A percentile compares a stretch with the other conserved stretches of the same genome.
Evolutionary conservation across 1,284 basidiomycete genomes (phyloP).

Genomic region (Laetiporus sulphureus): DNA sequence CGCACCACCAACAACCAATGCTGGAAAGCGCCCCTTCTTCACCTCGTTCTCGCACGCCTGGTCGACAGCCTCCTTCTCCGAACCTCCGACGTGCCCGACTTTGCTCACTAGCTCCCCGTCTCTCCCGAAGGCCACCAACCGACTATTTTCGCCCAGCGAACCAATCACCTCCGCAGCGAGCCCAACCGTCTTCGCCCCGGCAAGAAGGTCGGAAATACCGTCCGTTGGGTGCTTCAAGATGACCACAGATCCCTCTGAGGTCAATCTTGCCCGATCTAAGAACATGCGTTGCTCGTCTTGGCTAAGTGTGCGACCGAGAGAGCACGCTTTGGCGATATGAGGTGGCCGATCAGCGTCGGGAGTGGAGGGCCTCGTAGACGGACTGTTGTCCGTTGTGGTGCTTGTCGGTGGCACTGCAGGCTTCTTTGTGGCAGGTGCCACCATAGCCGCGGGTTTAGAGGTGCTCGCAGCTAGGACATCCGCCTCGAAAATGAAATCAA

Average conservation of each 20-base stretch:
- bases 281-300: conserved; percentile 3
- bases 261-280: conserved; percentile 1
- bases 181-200: conserved; percentile 1
- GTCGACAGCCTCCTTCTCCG: conserved; percentile 7
- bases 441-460: no score
- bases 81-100: conserved; percentile 1
- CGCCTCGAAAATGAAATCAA: neutral
- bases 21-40: neutral
- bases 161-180: no score
- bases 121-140: conserved; percentile 6
- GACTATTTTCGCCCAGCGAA: no score
- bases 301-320: conserved; percentile 5
- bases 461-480: neutral
- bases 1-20: neutral
- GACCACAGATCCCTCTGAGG: neutral
- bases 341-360: neutral
- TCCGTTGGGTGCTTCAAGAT: conserved; percentile 1
- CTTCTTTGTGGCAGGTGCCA: neutral
- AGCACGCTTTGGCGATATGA: neutral
- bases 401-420: neutral
- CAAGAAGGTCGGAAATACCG: conserved; percentile 2
- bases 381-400: neutral
- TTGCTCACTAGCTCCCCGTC: conserved; percentile 3
- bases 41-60: conserved; percentile 3
- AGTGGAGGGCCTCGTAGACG: neutral